Percentiles rank a stretch among this genome's conserved stretches.
Evolutionary conservation across 2,329 filamentous ascomycete genomes (phyloP).

Genomic region (Neonectria ditissima): DNA sequence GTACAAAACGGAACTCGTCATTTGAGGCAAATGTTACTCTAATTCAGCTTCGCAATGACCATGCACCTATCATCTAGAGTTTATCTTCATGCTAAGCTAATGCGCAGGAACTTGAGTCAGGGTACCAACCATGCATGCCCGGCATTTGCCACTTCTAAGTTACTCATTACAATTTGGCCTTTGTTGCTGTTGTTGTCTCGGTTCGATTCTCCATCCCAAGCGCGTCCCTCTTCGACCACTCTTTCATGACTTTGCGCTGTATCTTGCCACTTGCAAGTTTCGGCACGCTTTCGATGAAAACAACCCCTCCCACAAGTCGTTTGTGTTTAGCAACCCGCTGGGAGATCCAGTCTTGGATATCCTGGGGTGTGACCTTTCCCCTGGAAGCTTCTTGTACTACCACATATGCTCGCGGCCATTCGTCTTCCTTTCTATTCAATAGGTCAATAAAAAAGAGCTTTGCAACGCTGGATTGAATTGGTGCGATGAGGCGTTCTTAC

Average conservation of each 20-base stretch:
- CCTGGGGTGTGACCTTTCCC: slow-evolving; percentile 59
- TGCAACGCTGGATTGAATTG: neutral
- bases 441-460: slow-evolving; percentile 11
- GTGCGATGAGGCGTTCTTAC: slow-evolving; percentile 42
- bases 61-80: neutral
- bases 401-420: slow-evolving; percentile 66
- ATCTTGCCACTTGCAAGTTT: slow-evolving; percentile 70
- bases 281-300: slow-evolving; percentile 67
- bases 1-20: neutral
- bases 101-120: neutral
- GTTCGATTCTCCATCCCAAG: slow-evolving; percentile 43
- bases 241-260: slow-evolving; percentile 65
- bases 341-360: slow-evolving; percentile 64
- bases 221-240: slow-evolving; percentile 68
- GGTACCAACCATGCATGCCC: neutral
- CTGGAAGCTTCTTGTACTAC: slow-evolving; percentile 59
- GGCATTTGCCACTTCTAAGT: neutral
- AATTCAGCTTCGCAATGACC: neutral
- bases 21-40: neutral
- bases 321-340: slow-evolving; percentile 64
- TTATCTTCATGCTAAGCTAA: neutral
- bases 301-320: slow-evolving; percentile 62
- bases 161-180: slow-evolving; percentile 16
- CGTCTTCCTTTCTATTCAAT: slow-evolving; percentile 55
- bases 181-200: slow-evolving; percentile 18